Evolutionary conservation across 2,329 filamentous ascomycete genomes (phyloP), one percentile per base, ranked within the genome.

Genomic region (Sarocladium brachiariae): DNA sequence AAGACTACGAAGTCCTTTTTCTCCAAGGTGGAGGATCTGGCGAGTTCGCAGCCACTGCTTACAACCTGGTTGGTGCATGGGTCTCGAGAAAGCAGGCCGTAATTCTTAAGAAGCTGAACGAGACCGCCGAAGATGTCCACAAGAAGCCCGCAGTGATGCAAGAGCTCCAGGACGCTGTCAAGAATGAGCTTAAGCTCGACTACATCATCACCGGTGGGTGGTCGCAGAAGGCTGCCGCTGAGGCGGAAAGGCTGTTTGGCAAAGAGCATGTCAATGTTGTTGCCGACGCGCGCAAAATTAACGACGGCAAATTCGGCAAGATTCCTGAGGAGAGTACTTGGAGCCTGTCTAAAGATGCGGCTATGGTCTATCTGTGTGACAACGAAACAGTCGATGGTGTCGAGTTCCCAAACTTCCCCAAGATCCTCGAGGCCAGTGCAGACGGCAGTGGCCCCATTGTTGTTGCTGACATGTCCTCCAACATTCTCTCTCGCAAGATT

Each of bases 311-410:
- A 67, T 97, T 95, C 65, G 89, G 89, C 53, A 81, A 74, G 54
- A 95, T 97, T 49, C 86, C 92, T 0, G 77, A 83, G 9, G 84
- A 91, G 67, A 80, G 78, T 55, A 78, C 78, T 18, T 96, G 89
- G 89, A 86, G 76, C 30, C 75, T 93, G 7, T 86, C 82, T 35
- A 74, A 81, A 57, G 74, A 80, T 33, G 73, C 84, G 9, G 80
- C 89, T 0, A 76, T 95, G 60, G 85, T 92, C 2, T 97, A 96
- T 69, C 91, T 83, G 66, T 96, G 92, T 66, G 87, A 91, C 66
- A 97, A 97, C 60, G 91, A 97, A 74, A 96, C 89, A 0, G 89
- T 95, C 5, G 89, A 96, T 61, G 91, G 91, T 30, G 89, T 97
- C 16, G 92, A 97, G 64, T 96, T 95, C 59, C 89, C 86, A 5